Evolutionary conservation across 2,329 filamentous ascomycete species (phyloP).

Genomic region (Neocucurbitaria cava): DNA sequence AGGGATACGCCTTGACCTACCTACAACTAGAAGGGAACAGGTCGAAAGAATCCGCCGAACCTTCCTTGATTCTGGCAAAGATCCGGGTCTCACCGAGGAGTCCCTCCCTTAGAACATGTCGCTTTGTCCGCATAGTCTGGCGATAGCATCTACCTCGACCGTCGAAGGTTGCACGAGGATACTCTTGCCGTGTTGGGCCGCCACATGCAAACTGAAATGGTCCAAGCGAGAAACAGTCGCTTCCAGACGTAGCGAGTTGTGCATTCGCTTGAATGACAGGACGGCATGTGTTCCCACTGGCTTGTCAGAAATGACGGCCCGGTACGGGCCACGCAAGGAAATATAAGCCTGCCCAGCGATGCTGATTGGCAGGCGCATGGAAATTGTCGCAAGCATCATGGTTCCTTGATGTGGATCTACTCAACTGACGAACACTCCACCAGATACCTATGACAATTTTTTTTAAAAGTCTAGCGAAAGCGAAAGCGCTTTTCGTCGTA

Average conservation of each 20-base stretch:
- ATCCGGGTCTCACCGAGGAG: not conserved
- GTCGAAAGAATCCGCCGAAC: too few relatives aligned
- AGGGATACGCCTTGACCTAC: not conserved
- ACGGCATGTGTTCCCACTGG: slow-evolving; percentile 6
- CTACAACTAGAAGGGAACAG: not conserved
- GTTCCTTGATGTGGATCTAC: not conserved
- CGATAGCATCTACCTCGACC: not conserved
- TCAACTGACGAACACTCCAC: not conserved
- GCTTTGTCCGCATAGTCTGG: slow-evolving; percentile 2
- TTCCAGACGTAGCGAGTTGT: not conserved
- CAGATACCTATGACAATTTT: not conserved
- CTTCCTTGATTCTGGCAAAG: not conserved
- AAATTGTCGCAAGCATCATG: not conserved
- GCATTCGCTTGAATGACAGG: not conserved
- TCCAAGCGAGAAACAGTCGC: slow-evolving; percentile 5
- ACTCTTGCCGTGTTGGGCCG: slow-evolving; percentile 13
- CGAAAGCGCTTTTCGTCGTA: not conserved
- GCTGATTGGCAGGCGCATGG: slow-evolving; percentile 6
- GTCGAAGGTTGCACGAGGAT: not conserved
- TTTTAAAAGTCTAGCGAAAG: not conserved
- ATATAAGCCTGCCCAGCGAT: not conserved
- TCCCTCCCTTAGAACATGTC: slow-evolving; percentile 3
- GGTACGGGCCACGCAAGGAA: slow-evolving; percentile 7
- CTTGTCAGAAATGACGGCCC: slow-evolving; percentile 7
- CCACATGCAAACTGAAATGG: slow-evolving; percentile 1